These are phyloP conservation scores for Suillus occidentalis DNA, from an alignment of 768 basidiomycete species.

Conservation along the genomic window DNA sequence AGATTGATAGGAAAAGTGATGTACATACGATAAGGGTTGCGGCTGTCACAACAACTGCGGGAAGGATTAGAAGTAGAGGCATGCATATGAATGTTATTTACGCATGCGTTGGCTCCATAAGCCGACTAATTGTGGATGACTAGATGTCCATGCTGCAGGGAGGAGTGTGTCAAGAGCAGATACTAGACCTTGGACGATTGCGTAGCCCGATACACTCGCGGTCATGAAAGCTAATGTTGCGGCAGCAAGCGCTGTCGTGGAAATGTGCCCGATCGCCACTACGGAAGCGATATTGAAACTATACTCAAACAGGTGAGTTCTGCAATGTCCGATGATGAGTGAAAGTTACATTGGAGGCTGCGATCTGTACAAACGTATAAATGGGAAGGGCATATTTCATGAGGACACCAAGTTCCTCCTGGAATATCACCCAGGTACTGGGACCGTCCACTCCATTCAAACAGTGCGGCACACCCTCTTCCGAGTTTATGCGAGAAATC, in stretches of 20 bases:
- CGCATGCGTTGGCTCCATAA: conserved; percentile 90
- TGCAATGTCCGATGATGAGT: conserved; percentile 25
- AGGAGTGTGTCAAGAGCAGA: conserved; percentile 91
- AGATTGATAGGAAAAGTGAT: not conserved
- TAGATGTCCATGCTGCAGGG: conserved; percentile 92
- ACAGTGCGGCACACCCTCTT: conserved; percentile 43
- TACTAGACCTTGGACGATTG: conserved; percentile 78
- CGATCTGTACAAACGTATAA: conserved; percentile 53
- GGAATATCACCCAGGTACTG: conserved; percentile 37
- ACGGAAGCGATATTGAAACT: conserved; percentile 83
- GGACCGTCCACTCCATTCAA: conserved; percentile 22
- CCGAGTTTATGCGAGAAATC: conserved; percentile 47
- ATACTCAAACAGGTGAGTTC: conserved; percentile 82
- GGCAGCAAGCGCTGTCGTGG: conserved; percentile 86
- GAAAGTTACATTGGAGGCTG: not conserved
- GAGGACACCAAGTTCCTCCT: conserved; percentile 62
- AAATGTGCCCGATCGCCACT: conserved; percentile 87
- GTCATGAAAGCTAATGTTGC: conserved; percentile 76
- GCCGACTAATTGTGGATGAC: conserved; percentile 80
- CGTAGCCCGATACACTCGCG: conserved; percentile 53
- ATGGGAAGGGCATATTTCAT: conserved; percentile 68
- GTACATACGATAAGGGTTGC: conserved; percentile 57
- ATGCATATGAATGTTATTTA: conserved; percentile 34
- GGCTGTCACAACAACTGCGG: conserved; percentile 60
- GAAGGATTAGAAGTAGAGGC: not conserved